A percentile compares a stretch with the other conserved stretches of the same genome.
phyloP scores from a whole-genome alignment of 345 rosid species.

The Luvunga scandens region DNA sequence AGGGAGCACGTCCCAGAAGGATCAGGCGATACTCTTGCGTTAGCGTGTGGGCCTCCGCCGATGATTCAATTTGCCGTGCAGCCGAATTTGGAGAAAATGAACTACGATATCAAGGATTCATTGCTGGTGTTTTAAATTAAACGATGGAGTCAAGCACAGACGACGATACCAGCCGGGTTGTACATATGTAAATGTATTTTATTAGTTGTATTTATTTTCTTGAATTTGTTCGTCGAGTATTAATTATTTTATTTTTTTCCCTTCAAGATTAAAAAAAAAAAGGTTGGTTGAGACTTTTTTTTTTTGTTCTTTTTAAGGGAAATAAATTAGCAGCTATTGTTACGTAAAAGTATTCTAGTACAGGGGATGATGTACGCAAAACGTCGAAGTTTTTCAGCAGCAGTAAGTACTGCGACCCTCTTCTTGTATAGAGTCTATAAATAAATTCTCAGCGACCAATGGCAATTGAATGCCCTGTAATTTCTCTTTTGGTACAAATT shows the following conservation, averaged over 20 bases:
- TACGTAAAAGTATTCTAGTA: neutral
- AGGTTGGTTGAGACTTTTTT: neutral
- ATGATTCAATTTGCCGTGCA: conserved; percentile 94
- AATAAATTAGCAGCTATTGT: neutral
- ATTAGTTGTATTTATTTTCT: neutral
- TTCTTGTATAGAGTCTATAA: neutral
- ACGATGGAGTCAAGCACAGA: neutral
- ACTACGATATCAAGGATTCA: conserved; percentile 61
- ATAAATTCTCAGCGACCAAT: neutral
- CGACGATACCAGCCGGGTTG: neutral
- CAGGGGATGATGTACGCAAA: neutral
- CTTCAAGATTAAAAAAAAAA: neutral
- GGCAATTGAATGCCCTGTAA: neutral
- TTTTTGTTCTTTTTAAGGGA: neutral
- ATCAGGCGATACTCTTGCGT: conserved; percentile 50
- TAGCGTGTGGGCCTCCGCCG: conserved; percentile 95
- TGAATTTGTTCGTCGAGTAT: neutral
- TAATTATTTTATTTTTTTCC: neutral
- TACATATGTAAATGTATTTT: neutral
- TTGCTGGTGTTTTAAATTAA: conserved; percentile 55
- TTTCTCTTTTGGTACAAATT: no score
- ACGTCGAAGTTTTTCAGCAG: neutral
- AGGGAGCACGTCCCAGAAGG: conserved; percentile 69
- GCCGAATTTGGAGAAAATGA: conserved; percentile 93
- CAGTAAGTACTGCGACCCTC: neutral